Base-by-base conservation (phyloP, 352 stramenopile species). In the Phytophthora citricola region DNA sequence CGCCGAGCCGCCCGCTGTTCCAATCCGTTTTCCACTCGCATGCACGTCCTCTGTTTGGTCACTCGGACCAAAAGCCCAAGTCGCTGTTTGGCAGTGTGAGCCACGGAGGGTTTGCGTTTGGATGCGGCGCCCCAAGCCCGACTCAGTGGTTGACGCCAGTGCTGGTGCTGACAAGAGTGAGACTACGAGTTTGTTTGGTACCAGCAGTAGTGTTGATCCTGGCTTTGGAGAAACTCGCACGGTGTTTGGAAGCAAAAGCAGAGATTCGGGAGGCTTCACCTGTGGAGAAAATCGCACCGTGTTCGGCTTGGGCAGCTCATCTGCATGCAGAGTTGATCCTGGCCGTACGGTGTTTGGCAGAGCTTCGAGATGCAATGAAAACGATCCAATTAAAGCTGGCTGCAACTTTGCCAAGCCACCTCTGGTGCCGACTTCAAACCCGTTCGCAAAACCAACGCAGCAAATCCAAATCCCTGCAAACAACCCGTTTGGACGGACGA, bases 71-170 rank as follows among this genome's bases (percentile, higher is more conserved):
- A 17, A 17, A 24, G 49, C 7, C 38, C 14, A 43, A 9, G n/a
- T 22, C 38, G 36, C 36, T 41, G 32, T 39, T 39, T 39, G 32
- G 32, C 36, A 17, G 11, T 17, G 32, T 26, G 11, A 29, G 22
- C 15, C 22, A 14, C 10, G 56, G 63, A 52, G 62, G 40, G 4
- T 50, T 70, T 36, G 22, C 14, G n/a, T 66, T 66, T 29, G 62
- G 54, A 29, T 9, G 14, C 27, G 39, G 2, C 32, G n/a, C 43
- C 17, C 34, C 26, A 51, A 31, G 17, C 27, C 62, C 15, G 32
- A 12, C 14, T 32, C 43, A 8, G 7, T 7, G 3, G 9, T 11
- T 22, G 29, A 34, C 15, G 22, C 7, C n/a, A 24, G 32, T n/a
- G 7, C 29, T 44, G 24, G 22, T 20, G 24, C 50, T 44, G 59